phyloP scores from a whole-genome alignment of 2,329 filamentous ascomycete genomes.

The Xylaria arbuscula region DNA sequence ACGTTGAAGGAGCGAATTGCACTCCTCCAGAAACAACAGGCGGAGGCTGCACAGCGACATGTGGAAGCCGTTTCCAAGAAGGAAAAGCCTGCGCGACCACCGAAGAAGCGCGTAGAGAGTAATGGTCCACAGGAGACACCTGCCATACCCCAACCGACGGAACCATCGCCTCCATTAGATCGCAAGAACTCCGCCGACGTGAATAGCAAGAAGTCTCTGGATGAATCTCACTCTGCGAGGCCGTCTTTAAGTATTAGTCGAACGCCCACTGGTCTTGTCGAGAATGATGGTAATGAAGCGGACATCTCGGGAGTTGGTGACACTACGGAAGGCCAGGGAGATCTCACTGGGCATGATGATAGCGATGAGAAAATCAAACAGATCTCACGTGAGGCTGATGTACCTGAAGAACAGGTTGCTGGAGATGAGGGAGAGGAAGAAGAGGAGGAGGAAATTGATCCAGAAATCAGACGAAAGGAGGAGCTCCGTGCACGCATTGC shows the following conservation, averaged over 20 bases:
- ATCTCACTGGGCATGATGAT: constrained; percentile 77
- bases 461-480: constrained; percentile 84
- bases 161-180: constrained; percentile 55
- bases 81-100: constrained; percentile 84
- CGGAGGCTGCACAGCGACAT: constrained; percentile 86
- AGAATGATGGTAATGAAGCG: constrained; percentile 71
- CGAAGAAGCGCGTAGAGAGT: constrained; percentile 71
- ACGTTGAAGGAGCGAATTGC: constrained; percentile 97
- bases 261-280: constrained; percentile 60
- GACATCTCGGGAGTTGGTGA: constrained; percentile 74
- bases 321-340: constrained; percentile 70
- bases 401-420: constrained; percentile 52
- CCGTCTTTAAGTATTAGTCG: constrained; percentile 60
- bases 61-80: constrained; percentile 83
- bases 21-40: constrained; percentile 90
- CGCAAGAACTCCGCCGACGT: constrained; percentile 61
- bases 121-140: constrained; percentile 52
- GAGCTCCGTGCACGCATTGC: constrained; percentile 96
- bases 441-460: constrained; percentile 84
- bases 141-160: constrained; percentile 52
- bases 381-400: constrained; percentile 53
- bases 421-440: constrained; percentile 70
- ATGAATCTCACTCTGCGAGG: constrained; percentile 57
- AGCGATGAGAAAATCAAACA: constrained; percentile 69
- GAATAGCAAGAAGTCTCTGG: constrained; percentile 62